Base-by-base conservation (phyloP, 2,329 filamentous ascomycete species). In the Penicillium sp. region DNA sequence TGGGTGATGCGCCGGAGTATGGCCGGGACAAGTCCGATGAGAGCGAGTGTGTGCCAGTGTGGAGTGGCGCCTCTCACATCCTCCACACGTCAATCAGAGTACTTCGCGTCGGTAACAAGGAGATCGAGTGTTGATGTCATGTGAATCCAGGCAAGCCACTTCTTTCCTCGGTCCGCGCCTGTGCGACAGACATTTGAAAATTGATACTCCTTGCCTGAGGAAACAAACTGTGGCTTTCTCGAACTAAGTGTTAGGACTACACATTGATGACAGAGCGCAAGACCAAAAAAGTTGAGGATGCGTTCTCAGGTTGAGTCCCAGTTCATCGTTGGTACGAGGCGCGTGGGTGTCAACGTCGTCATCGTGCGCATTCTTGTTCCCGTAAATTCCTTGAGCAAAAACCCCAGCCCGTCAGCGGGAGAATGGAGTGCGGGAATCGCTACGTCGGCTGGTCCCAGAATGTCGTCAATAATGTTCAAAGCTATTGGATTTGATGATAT, bases 401-500 rank as follows among this genome's bases (percentile, higher is more conserved):
- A 5, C 15, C 39, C 38, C 52, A 45, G 52, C 41, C 52, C 50
- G 50, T 52, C 28, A 49, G 28, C 28, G 14, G 41, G 45, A 57
- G 42, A 59, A 28, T 48, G 59, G 41, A 56, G 52, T 41, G 41
- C 54, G 5, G 28, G 41, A 45, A 28, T 28, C 28, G 42, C 28
- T 25, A 45, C 28, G 45, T 34, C 45, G 25, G 45, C 34, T 25
- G 15, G 45, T 51, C 17, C 15, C 42, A 57, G 58, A 63, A 62
- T 63, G 61, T 48, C 58, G 57, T 65, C 61, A 65, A 62, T 63
- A 62, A 65, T 65, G 60, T 51, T 54, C 48, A 15, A 55, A 25
- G 58, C 60, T 65, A 61, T 62, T 58, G 61, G 28, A 63, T 39
- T 54, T 54, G 59, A 65, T 61, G 57, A 28, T 10, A 58, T 31